phyloP scores from a whole-genome alignment of 495 filamentous ascomycete genomes.

The Pseudotulostoma volvatum region DNA sequence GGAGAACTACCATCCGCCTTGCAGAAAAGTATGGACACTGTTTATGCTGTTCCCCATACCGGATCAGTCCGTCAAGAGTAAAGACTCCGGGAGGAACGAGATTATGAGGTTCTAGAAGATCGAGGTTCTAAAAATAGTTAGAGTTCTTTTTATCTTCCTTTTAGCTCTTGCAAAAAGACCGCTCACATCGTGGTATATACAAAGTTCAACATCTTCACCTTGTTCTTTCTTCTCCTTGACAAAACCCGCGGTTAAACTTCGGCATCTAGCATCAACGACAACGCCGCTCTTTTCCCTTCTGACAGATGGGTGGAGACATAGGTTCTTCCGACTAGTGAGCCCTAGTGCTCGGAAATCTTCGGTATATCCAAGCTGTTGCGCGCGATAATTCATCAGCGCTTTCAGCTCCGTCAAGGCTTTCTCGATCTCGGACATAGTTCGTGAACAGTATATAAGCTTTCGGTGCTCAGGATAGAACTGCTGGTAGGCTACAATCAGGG shows the following conservation, averaged over 20 bases:
- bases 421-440: constrained; percentile 50
- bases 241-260: constrained; percentile 90
- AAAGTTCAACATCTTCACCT: constrained; percentile 85
- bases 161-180: neutral
- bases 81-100: constrained; percentile 87
- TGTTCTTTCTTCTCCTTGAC: constrained; percentile 91
- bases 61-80: constrained; percentile 75
- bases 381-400: constrained; percentile 81
- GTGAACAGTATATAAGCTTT: constrained; percentile 97
- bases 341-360: constrained; percentile 91
- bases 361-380: constrained; percentile 65
- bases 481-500: constrained; percentile 92
- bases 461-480: constrained; percentile 76
- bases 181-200: constrained; percentile 81
- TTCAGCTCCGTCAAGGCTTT: constrained; percentile 90
- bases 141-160: neutral
- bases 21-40: constrained; percentile 97
- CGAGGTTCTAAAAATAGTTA: constrained; percentile 52
- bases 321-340: constrained; percentile 88
- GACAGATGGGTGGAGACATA: constrained; percentile 90
- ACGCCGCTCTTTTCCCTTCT: constrained; percentile 88
- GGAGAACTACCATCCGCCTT: constrained; percentile 65
- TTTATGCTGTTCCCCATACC: constrained; percentile 86
- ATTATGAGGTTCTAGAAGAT: constrained; percentile 85
- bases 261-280: constrained; percentile 85